phyloP scores from a whole-genome alignment of 2,329 filamentous ascomycete genomes.

The Lachnellula subtilissima region DNA sequence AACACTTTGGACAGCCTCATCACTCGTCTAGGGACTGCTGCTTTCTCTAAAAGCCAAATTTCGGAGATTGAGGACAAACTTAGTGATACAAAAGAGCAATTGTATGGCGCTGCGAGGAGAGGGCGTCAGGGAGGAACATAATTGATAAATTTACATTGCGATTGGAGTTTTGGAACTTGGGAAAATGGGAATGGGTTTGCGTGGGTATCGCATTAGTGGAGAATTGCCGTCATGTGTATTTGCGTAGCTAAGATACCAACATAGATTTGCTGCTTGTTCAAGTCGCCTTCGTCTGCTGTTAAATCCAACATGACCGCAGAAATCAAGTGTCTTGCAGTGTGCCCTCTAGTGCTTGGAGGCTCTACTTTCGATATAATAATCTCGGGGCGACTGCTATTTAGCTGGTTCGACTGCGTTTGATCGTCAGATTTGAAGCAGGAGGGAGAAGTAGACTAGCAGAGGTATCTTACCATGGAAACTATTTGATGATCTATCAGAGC shows the following conservation, averaged over 20 bases:
- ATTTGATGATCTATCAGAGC: too few relatives aligned
- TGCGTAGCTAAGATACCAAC: constrained; percentile 2
- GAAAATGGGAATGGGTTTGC: neutral
- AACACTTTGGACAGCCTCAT: constrained; percentile 52
- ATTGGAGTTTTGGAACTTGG: constrained; percentile 16
- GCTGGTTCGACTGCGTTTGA: too few relatives aligned
- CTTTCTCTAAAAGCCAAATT: constrained; percentile 60
- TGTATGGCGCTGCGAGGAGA: constrained; percentile 65
- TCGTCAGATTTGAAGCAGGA: too few relatives aligned
- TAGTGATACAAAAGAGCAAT: constrained; percentile 70
- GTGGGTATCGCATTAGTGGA: neutral
- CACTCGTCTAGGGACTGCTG: constrained; percentile 51
- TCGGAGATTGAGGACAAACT: constrained; percentile 71
- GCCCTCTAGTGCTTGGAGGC: too few relatives aligned
- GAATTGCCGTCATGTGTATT: neutral
- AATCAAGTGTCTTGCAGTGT: too few relatives aligned
- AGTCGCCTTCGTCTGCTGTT: too few relatives aligned
- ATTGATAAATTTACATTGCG: constrained; percentile 15
- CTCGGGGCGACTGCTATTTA: too few relatives aligned
- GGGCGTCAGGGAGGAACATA: constrained; percentile 33
- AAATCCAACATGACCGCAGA: too few relatives aligned
- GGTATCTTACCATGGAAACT: too few relatives aligned
- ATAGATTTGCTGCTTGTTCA: neutral
- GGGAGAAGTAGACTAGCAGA: too few relatives aligned
- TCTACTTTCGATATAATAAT: too few relatives aligned